These are phyloP conservation scores for Zizania latifolia DNA, from an alignment of 176 grass and related monocot species.

Conservation along the genomic window DNA sequence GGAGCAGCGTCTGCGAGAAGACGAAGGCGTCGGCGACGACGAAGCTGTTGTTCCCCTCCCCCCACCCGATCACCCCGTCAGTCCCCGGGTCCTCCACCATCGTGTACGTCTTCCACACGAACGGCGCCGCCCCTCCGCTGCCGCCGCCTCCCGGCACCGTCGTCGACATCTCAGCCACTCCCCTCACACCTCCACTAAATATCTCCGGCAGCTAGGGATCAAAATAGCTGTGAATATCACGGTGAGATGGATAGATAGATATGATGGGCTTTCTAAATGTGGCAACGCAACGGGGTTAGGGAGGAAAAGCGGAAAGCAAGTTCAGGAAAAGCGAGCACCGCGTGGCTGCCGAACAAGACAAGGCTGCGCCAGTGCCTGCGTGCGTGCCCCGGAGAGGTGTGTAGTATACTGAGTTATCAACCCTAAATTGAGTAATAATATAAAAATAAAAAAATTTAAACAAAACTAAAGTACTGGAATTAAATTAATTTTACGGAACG, in stretches of 20 bases:
- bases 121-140: constrained; percentile 32
- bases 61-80: constrained; percentile 61
- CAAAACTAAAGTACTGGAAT: no score
- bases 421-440: no score
- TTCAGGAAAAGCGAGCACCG: not conserved
- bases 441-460: no score
- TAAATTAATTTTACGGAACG: no score
- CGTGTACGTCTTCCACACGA: constrained; percentile 77
- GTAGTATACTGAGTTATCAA: no score
- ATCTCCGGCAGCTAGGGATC: not conserved
- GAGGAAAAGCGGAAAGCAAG: not conserved
- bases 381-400: no score
- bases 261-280: not conserved
- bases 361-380: no score
- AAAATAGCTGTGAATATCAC: no score
- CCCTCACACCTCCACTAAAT: no score
- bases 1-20: constrained; percentile 66
- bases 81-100: constrained; percentile 71
- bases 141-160: not conserved
- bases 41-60: constrained; percentile 63
- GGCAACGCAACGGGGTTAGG: not conserved
- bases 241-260: not conserved
- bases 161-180: not conserved
- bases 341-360: constrained; percentile 11
- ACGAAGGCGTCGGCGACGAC: constrained; percentile 66